Evolutionary conservation across 2,329 filamentous ascomycete genomes (phyloP).

Genomic region (Coniella lustricola): DNA sequence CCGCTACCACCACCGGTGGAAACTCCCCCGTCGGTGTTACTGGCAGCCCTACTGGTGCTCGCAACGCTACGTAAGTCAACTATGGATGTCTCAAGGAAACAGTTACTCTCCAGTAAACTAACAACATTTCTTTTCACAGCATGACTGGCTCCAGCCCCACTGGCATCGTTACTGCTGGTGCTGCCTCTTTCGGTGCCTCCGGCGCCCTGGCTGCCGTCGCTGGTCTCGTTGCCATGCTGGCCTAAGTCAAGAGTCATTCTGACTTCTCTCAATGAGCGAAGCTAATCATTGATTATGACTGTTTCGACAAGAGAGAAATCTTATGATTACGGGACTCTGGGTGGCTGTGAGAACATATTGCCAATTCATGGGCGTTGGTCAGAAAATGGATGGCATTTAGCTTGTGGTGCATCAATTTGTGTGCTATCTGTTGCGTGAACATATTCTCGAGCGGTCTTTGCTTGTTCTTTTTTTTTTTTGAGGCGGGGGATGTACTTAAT

Average conservation of each 20-base stretch:
- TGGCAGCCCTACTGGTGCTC: constrained; percentile 19
- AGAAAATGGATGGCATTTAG: neutral
- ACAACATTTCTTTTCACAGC: constrained; percentile 16
- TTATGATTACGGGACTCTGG: constrained; percentile 25
- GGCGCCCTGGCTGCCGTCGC: constrained; percentile 47
- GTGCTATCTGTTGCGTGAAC: constrained; percentile 3
- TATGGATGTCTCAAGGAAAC: too few relatives aligned
- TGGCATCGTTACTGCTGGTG: constrained; percentile 41
- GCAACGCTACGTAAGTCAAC: constrained; percentile 26
- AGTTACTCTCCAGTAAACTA: constrained; percentile 8
- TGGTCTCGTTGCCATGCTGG: constrained; percentile 48
- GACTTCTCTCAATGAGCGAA: constrained; percentile 32
- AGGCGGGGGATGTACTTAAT: constrained; percentile 8
- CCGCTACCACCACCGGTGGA: constrained; percentile 23
- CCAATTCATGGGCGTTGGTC: neutral
- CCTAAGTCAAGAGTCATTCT: constrained; percentile 32
- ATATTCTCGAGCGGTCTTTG: constrained; percentile 1
- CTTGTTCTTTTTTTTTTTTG: too few relatives aligned
- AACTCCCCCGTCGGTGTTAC: constrained; percentile 17
- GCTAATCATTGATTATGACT: too few relatives aligned
- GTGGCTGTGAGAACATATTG: constrained; percentile 4
- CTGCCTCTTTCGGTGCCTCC: constrained; percentile 46
- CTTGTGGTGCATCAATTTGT: constrained; percentile 7
- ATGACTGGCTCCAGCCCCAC: constrained; percentile 27
- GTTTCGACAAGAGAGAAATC: too few relatives aligned